Evolutionary conservation across 805 yeast species (phyloP).

Genomic region (Candida namnaoensis): DNA sequence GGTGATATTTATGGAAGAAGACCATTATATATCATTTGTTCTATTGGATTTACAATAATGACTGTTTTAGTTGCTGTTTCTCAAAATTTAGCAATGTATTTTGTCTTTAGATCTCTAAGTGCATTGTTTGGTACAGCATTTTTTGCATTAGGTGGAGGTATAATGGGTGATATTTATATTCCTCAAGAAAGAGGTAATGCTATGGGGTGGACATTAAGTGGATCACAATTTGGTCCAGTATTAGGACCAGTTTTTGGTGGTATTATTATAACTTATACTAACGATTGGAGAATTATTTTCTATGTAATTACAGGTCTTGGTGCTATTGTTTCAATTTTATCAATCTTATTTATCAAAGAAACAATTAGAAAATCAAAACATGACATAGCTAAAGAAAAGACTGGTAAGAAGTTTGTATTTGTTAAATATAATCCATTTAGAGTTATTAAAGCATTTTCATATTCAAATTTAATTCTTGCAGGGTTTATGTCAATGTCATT

Average conservation of each 20-base stretch:
- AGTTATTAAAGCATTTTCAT: constrained; percentile 31
- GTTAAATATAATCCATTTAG: constrained; percentile 37
- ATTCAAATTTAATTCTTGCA: constrained; percentile 34
- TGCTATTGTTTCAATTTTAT: constrained; percentile 22
- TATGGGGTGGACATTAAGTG: constrained; percentile 38
- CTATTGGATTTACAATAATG: constrained; percentile 20
- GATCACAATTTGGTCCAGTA: constrained; percentile 47
- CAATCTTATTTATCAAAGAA: constrained; percentile 35
- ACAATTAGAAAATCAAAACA: constrained; percentile 28
- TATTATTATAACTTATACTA: constrained; percentile 35
- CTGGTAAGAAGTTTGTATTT: constrained; percentile 29
- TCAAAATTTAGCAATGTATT: constrained; percentile 44
- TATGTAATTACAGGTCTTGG: constrained; percentile 40
- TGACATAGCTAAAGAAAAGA: constrained; percentile 15
- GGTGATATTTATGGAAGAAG: constrained; percentile 46
- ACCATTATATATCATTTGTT: constrained; percentile 32
- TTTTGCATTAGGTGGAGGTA: constrained; percentile 42
- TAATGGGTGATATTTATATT: constrained; percentile 40
- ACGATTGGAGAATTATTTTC: constrained; percentile 47
- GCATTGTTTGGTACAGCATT: constrained; percentile 49
- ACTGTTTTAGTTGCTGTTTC: constrained; percentile 34
- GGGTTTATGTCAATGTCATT: constrained; percentile 32
- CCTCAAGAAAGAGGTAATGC: constrained; percentile 44
- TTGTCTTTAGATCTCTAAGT: constrained; percentile 37
- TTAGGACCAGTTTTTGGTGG: constrained; percentile 48